Percentiles rank a stretch among this genome's conserved stretches.
phyloP scores from a whole-genome alignment of 2,329 filamentous ascomycete species.

The Cryphonectria radicalis region DNA sequence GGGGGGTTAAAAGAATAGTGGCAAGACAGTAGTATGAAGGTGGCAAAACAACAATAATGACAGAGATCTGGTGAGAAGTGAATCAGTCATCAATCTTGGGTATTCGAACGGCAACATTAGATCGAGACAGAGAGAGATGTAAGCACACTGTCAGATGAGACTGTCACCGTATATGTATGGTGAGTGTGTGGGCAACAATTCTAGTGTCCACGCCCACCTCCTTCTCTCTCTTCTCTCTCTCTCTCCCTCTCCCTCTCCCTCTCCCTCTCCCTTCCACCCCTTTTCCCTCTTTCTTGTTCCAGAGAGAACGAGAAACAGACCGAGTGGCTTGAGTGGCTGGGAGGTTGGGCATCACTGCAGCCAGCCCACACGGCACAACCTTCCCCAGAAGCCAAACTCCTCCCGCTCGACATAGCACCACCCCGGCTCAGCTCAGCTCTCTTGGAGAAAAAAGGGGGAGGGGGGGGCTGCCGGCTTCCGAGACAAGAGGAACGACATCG shows the following conservation, averaged over 20 bases:
- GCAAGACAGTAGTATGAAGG: not conserved
- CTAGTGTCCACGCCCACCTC: not conserved
- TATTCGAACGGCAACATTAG: not conserved
- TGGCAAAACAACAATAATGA: not conserved
- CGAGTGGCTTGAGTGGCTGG: not conserved
- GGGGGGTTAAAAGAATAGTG: not conserved
- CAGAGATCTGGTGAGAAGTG: not conserved
- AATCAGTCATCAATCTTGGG: not conserved
- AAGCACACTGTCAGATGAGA: not conserved
- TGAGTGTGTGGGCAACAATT: not conserved
- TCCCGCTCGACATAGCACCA: not conserved
- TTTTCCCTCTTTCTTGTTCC: not conserved
- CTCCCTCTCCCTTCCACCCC: not conserved
- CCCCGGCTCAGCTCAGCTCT: not conserved
- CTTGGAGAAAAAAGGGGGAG: not conserved
- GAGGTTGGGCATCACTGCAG: not conserved
- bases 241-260: not conserved
- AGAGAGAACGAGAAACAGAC: not conserved
- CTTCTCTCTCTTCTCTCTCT: not conserved
- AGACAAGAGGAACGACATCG: not conserved
- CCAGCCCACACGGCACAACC: not conserved
- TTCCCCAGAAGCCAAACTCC: not conserved
- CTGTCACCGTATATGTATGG: not conserved
- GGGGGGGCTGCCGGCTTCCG: too few species aligned
- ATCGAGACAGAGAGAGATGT: not conserved